Conservation (phyloP, 2,329 filamentous ascomycete genomes). For the Ophiocordyceps camponoti-saundersi region DNA sequence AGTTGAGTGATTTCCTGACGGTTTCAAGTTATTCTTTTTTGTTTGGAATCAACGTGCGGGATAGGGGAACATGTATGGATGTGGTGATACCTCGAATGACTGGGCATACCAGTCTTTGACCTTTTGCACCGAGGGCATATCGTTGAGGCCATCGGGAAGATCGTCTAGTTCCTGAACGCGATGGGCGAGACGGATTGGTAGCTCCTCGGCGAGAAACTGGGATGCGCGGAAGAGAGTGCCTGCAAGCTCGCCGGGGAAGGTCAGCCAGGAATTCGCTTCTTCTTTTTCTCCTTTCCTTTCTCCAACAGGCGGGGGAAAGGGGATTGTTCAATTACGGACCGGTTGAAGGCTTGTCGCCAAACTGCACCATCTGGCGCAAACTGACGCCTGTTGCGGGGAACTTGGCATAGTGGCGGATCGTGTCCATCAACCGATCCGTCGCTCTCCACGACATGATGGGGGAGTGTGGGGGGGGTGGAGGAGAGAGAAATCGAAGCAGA, state of each 20-base stretch:
- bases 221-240: conserved; percentile 94
- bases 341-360: conserved; percentile 82
- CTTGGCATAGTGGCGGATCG: conserved; percentile 90
- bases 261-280: neutral
- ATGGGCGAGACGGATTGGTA: conserved; percentile 91
- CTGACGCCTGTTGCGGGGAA: conserved; percentile 95
- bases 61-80: too few relatives aligned
- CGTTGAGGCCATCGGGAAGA: conserved; percentile 86
- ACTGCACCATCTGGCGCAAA: conserved; percentile 97
- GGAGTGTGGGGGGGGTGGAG: conserved; percentile 1
- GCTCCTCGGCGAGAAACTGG: conserved; percentile 94
- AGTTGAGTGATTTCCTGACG: conserved; percentile 19
- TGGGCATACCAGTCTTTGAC: conserved; percentile 99
- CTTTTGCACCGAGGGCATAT: conserved; percentile 91
- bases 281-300: too few relatives aligned
- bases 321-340: conserved; percentile 34
- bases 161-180: conserved; percentile 87
- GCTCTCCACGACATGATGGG: conserved; percentile 79
- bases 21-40: too few relatives aligned
- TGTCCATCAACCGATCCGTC: conserved; percentile 81
- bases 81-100: conserved; percentile 60
- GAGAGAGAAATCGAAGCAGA: neutral
- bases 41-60: too few relatives aligned
- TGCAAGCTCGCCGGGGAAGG: conserved; percentile 15
- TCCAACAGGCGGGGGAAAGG: neutral